Base-by-base conservation (phyloP, 2,329 filamentous ascomycete genomes). In the Aspergillus sp. region DNA sequence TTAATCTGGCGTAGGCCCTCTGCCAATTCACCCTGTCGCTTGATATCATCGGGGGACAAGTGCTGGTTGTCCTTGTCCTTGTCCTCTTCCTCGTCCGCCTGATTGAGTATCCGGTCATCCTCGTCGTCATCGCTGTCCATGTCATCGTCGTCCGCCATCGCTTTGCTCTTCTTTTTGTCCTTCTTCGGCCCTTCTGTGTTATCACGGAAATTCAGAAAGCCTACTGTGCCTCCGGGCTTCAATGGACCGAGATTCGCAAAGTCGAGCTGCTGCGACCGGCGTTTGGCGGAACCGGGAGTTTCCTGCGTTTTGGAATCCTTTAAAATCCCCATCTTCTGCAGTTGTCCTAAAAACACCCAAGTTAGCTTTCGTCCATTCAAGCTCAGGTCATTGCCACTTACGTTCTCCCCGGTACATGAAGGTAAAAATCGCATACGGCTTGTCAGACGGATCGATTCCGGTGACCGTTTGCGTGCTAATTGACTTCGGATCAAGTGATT, bases 391-490 rank as follows among this genome's bases (percentile, higher is more conserved):
- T 21, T 6, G 17, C 12, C 41, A 86, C 91, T 81, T 81, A 96
- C 93, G 89, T 73, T 96, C 90, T 73, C 95, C 95, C 60, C 95
- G 86, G 74, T 99, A 99, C 77, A 98, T 91, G 75, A 99, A 99
- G 27, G 96, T 98, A 74, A 99, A 99, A 8, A 90, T 89, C 4
- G 95, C 95, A 77, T 96, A 99, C 3, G 96, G 95, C 76, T 93
- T 95, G 62, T 98, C 93, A 19, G 93, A 92, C 0, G 92, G 91
- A 73, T 99, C 95, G 62, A 98, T 96, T 17, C 93, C 95, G 8
- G 95, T 98, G n/a, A 99, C 95, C 0, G 95, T 99, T 77, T 99
- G 95, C 3, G 95, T 99, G 71, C 93, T 98, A 71, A 99, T 99
- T 2, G 91, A 92, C 78, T 97, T 97, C 0, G 93, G 93, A 77